Evolutionary conservation across 495 filamentous ascomycete genomes (phyloP).

Genomic region (Penicillium tannophilum): DNA sequence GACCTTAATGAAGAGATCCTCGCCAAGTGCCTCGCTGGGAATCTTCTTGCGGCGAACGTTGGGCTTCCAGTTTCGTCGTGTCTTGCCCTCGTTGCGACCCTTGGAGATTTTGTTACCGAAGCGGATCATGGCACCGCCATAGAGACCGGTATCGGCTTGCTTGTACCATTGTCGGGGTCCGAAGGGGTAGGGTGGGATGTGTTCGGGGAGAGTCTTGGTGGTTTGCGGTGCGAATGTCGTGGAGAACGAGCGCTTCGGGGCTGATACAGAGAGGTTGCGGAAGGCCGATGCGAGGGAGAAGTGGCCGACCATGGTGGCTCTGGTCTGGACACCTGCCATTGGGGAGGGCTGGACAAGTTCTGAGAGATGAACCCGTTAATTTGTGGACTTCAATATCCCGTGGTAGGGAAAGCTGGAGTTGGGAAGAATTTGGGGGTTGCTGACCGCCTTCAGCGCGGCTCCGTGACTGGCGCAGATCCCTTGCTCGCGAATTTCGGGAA

Average conservation of each 20-base stretch:
- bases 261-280: conserved; percentile 43
- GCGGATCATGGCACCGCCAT: conserved; percentile 73
- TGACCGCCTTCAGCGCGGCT: conserved; percentile 43
- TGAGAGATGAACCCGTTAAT: conserved; percentile 4
- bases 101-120: conserved; percentile 91
- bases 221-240: conserved; percentile 40
- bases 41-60: conserved; percentile 82
- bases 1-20: conserved; percentile 70
- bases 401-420: conserved; percentile 10
- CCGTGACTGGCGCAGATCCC: conserved; percentile 37
- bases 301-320: conserved; percentile 35
- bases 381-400: conserved; percentile 2
- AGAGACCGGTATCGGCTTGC: conserved; percentile 84
- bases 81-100: conserved; percentile 73
- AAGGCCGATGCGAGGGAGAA: conserved; percentile 46
- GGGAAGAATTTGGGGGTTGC: conserved; percentile 43
- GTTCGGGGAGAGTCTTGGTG: conserved; percentile 37
- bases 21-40: conserved; percentile 65
- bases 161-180: conserved; percentile 80
- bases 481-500: conserved; percentile 43
- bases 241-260: conserved; percentile 46
- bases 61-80: conserved; percentile 81
- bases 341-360: conserved; percentile 7
- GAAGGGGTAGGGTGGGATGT: conserved; percentile 79
- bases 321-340: conserved; percentile 39